A percentile compares a stretch with the other conserved stretches of the same genome.
phyloP scores from a whole-genome alignment of 495 filamentous ascomycete species.

The Pseudevernia furfuracea region DNA sequence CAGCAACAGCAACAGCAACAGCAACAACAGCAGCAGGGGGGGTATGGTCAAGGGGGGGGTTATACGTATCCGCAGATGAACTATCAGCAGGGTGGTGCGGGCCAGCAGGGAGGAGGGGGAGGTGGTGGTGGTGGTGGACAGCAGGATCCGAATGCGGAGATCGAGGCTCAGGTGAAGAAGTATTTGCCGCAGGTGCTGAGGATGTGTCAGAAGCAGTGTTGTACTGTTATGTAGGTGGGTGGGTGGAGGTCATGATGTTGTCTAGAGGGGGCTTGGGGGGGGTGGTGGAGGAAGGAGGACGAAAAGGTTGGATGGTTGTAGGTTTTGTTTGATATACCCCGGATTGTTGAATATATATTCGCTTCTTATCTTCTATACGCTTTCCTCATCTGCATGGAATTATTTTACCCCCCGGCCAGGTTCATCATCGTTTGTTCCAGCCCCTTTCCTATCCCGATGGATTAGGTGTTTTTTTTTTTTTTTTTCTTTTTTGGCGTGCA shows the following conservation, averaged over 20 bases:
- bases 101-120: constrained; percentile 28
- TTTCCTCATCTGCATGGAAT: no score
- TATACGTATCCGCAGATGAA: constrained; percentile 22
- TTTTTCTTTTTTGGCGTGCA: no score
- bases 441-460: no score
- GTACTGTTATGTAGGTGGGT: constrained; percentile 63
- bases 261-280: no score
- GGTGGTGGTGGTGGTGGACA: constrained; percentile 27
- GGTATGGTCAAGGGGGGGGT: constrained; percentile 18
- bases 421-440: no score
- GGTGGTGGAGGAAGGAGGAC: neutral
- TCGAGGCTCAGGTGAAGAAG: constrained; percentile 58
- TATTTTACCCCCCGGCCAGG: no score
- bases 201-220: constrained; percentile 64
- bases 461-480: no score
- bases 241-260: no score
- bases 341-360: no score
- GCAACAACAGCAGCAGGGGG: constrained; percentile 24
- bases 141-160: constrained; percentile 49
- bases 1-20: constrained; percentile 35
- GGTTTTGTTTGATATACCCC: constrained; percentile 1
- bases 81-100: constrained; percentile 27
- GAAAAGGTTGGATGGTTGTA: neutral
- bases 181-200: constrained; percentile 51
- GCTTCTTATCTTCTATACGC: no score